A percentile compares a stretch with the other conserved stretches of the same genome.
Evolutionary conservation across 441 rosid species (phyloP).

Genomic region (Cnidoscolus chayamansa): DNA sequence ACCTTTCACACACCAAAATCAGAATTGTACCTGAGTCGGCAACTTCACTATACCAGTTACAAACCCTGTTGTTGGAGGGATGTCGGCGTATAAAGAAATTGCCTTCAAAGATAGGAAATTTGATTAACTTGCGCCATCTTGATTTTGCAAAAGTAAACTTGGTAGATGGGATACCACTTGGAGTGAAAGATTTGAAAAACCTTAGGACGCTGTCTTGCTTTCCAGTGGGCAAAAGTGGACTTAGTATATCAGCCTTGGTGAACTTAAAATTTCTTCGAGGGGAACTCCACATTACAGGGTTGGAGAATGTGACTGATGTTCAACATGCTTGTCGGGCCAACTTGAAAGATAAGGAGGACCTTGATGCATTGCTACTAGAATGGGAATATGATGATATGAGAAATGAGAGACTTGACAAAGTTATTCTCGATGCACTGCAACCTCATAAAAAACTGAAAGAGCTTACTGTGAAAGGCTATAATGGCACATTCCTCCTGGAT

Average conservation of each 20-base stretch:
- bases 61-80: conserved; percentile 5
- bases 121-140: background rate
- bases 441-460: too few relatives aligned
- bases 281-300: background rate
- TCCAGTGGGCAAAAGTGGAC: background rate
- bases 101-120: background rate
- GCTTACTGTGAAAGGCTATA: too few relatives aligned
- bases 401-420: too few relatives aligned
- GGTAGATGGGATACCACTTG: background rate
- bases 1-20: conserved; percentile 11
- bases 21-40: conserved; percentile 1
- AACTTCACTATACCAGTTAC: conserved; percentile 4
- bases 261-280: background rate
- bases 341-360: too few relatives aligned
- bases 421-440: too few relatives aligned
- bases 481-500: too few relatives aligned
- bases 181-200: background rate
- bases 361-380: too few relatives aligned
- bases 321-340: too few relatives aligned
- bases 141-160: background rate
- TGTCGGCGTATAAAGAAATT: background rate
- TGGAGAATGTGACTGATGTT: background rate
- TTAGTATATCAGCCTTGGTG: background rate
- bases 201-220: background rate
- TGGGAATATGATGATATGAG: too few relatives aligned